Percentiles rank a stretch among this genome's conserved stretches.
phyloP scores from a whole-genome alignment of 805 yeast genomes.

The Starmerella geochares region DNA sequence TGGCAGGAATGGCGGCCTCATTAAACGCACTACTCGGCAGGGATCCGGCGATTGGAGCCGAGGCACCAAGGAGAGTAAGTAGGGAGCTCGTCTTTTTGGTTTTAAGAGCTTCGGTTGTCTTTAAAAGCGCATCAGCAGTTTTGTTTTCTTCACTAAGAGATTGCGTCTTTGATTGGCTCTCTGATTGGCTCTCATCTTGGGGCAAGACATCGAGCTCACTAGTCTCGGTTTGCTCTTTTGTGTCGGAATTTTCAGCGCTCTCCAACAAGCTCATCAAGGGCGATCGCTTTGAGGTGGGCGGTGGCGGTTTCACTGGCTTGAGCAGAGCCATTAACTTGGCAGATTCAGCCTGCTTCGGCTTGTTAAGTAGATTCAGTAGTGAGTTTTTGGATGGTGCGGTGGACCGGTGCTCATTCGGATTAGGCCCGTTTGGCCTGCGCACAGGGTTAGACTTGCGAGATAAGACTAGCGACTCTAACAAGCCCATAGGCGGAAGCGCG shows the following conservation, averaged over 20 bases:
- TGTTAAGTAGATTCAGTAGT: constrained; percentile 15
- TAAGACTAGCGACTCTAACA: constrained; percentile 22
- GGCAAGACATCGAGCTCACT: no score
- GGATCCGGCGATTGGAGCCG: no score
- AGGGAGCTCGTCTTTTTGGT: no score
- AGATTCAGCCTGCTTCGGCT: constrained; percentile 5
- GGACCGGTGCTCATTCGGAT: constrained; percentile 1
- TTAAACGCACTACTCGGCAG: no score
- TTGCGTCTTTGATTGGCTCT: no score
- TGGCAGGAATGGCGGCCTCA: no score
- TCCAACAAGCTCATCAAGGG: constrained; percentile 10
- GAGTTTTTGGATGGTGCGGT: constrained; percentile 9
- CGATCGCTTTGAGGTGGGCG: neutral
- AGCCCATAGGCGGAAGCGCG: constrained; percentile 23
- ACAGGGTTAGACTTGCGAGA: constrained; percentile 16
- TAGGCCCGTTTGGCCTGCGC: neutral
- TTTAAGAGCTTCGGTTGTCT: no score
- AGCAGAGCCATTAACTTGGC: constrained; percentile 14
- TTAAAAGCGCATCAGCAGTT: no score
- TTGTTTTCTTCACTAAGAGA: no score
- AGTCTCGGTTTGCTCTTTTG: neutral
- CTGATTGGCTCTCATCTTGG: no score
- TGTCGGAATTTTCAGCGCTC: neutral
- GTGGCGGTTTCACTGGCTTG: neutral
- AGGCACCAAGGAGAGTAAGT: neutral